A percentile compares a stretch with the other conserved stretches of the same genome.
Evolutionary conservation across 495 filamentous ascomycete genomes (phyloP).

Genomic region (Aspergillus cristatus): DNA sequence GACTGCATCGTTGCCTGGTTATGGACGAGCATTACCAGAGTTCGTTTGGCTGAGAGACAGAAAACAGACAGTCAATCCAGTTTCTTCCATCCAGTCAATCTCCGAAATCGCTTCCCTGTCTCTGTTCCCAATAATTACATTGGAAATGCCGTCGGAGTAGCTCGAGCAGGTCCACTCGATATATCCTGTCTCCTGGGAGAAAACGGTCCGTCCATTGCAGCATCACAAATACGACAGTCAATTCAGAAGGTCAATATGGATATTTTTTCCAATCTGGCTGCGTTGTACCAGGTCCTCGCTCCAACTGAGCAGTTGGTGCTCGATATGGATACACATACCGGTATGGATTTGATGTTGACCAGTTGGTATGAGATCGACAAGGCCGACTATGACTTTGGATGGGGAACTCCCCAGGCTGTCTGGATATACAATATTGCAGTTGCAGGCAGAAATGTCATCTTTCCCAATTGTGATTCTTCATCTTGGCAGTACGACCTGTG

Average conservation of each 20-base stretch:
- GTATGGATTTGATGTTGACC: too few relatives aligned
- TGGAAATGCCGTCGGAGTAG: constrained; percentile 14
- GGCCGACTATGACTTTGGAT: too few relatives aligned
- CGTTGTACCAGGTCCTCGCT: too few relatives aligned
- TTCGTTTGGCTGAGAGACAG: constrained; percentile 8
- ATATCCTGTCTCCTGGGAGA: constrained; percentile 4
- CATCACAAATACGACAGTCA: constrained; percentile 13
- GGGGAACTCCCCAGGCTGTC: too few relatives aligned
- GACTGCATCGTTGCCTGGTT: constrained; percentile 8
- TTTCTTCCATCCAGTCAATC: constrained; percentile 15
- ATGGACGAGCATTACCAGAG: background rate
- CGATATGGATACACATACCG: too few relatives aligned
- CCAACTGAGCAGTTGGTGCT: too few relatives aligned
- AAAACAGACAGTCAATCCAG: constrained; percentile 4
- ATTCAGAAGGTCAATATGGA: background rate
- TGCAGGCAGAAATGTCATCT: too few relatives aligned
- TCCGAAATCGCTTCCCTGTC: constrained; percentile 14
- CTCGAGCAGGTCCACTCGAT: constrained; percentile 9
- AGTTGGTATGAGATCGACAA: too few relatives aligned
- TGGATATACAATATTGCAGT: too few relatives aligned
- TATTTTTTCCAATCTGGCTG: too few relatives aligned
- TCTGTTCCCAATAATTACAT: constrained; percentile 14
- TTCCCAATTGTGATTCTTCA: too few relatives aligned
- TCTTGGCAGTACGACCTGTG: too few relatives aligned
- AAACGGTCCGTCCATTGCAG: constrained; percentile 9